Percentiles rank a stretch among this genome's conserved stretches.
phyloP scores from a whole-genome alignment of 208 protist genomes.

The Trypanosoma cruzi region DNA sequence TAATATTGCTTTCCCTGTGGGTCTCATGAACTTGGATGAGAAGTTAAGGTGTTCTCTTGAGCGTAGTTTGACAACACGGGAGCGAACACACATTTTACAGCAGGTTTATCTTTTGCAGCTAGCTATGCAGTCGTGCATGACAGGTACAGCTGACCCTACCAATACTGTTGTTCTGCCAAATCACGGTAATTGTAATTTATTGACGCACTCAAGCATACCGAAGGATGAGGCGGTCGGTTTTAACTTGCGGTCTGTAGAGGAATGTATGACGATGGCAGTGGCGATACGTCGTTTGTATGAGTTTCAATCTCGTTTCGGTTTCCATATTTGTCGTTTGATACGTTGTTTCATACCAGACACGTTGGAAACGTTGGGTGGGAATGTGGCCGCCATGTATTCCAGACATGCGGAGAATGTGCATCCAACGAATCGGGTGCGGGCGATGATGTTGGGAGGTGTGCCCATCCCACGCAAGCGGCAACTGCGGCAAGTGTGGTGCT shows the following conservation, averaged over 20 bases:
- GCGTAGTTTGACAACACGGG: slow-evolving; percentile 50
- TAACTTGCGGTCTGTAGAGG: slow-evolving; percentile 33
- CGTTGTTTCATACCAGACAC: slow-evolving; percentile 15
- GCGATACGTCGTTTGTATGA: slow-evolving; percentile 32
- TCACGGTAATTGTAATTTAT: not conserved
- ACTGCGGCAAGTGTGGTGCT: slow-evolving; percentile 35
- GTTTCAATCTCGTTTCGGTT: slow-evolving; percentile 39
- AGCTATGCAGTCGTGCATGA: slow-evolving; percentile 27
- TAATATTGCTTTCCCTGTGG: not conserved
- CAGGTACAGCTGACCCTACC: slow-evolving; percentile 5
- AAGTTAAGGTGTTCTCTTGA: slow-evolving; percentile 44
- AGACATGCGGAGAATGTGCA: slow-evolving; percentile 49
- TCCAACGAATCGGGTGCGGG: slow-evolving; percentile 33
- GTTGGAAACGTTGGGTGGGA: slow-evolving; percentile 22
- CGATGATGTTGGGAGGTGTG: slow-evolving; percentile 46
- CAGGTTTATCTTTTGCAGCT: slow-evolving; percentile 40
- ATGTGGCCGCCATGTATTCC: slow-evolving; percentile 33
- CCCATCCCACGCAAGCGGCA: slow-evolving; percentile 27
- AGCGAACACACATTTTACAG: slow-evolving; percentile 54
- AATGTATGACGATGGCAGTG: slow-evolving; percentile 31
- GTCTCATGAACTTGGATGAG: slow-evolving; percentile 9
- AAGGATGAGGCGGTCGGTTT: not conserved
- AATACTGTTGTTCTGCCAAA: not conserved
- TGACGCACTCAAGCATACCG: not conserved
- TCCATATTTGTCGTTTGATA: slow-evolving; percentile 29